Evolutionary conservation across 1,284 basidiomycete species (phyloP), one percentile per base, ranked within the genome.

Genomic region (Cerrena zonata): DNA sequence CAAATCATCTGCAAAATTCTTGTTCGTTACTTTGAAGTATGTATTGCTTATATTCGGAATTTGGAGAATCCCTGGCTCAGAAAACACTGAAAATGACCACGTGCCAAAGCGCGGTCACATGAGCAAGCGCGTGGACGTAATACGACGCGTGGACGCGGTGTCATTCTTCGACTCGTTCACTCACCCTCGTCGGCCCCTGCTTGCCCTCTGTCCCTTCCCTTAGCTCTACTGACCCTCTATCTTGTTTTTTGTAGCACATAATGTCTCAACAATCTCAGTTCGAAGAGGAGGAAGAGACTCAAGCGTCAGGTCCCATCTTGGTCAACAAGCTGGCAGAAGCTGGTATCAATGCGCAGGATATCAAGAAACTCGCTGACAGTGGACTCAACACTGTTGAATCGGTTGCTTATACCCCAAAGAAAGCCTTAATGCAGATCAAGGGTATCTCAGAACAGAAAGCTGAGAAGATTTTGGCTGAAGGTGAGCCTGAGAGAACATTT

Each of bases 391-490:
- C 96, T 1, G 84, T 99, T 55, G 95, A 99, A 69, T 84, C 92
- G 13, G 90, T 99, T 47, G 95, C 94, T 15, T 99, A 95, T 67
- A 98, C 95, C 1, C 93, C 96, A 5, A 98, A 97, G 79, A 99
- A 99, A 74, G 77, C 78, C 42, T 74, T 99, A 30, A 80, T 92
- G 54, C 80, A 83, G 3, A 94, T 99, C 65, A 99, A 98, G 71
- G 96, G 96, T 18, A 97, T 99, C 55, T 96, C 93, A 26, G 96
- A 99, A 63, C 82, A 89, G 60, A 99, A 99, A 67, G 96, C 95
- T 2, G 96, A 99, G 68, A 98, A 95, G 76, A 95, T 99, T 52
- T 69, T 99, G 22, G 74, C 79, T 11, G 93, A 96, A 76, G 93
- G 94, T 91, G 54, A 56, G 81, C 13, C 39, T 23, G 24, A 34